Percentiles rank a stretch among this genome's conserved stretches.
Evolutionary conservation across 2,329 filamentous ascomycete species (phyloP).

Genomic region (Pestalotiopsis sp.): DNA sequence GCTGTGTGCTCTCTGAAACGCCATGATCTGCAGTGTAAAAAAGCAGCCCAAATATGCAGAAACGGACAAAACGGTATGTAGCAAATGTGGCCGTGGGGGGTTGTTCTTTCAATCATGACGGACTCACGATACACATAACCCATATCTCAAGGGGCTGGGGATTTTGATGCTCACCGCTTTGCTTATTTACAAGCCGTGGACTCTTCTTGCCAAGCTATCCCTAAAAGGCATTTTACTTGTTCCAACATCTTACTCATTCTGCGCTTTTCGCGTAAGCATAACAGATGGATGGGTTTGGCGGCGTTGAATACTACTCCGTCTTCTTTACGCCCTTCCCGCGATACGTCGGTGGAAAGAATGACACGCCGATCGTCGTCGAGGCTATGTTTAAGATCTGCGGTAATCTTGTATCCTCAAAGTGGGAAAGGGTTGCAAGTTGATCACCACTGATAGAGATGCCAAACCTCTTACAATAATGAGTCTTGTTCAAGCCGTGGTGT

Average conservation of each 20-base stretch:
- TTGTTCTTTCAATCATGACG: no score
- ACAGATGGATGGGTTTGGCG: no score
- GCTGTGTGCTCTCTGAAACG: background rate
- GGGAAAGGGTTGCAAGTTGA: background rate
- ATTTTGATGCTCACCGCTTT: no score
- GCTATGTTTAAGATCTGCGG: background rate
- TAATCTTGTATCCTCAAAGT: background rate
- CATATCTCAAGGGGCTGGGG: no score
- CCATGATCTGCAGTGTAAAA: background rate
- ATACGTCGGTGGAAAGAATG: background rate
- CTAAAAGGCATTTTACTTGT: no score
- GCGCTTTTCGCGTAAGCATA: no score
- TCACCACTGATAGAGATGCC: background rate
- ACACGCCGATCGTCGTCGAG: background rate
- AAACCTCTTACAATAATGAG: background rate
- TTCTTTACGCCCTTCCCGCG: background rate
- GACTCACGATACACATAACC: no score
- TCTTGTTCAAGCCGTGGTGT: background rate
- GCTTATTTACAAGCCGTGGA: no score
- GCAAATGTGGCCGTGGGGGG: no score
- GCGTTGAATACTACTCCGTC: background rate
- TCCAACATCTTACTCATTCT: no score
- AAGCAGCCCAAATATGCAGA: background rate
- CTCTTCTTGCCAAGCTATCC: no score
- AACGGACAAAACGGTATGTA: no score